A percentile compares a stretch with the other conserved stretches of the same genome.
These are phyloP conservation scores for Termitomyces sp. DNA, from an alignment of 768 basidiomycete genomes.

Conservation along the genomic window DNA sequence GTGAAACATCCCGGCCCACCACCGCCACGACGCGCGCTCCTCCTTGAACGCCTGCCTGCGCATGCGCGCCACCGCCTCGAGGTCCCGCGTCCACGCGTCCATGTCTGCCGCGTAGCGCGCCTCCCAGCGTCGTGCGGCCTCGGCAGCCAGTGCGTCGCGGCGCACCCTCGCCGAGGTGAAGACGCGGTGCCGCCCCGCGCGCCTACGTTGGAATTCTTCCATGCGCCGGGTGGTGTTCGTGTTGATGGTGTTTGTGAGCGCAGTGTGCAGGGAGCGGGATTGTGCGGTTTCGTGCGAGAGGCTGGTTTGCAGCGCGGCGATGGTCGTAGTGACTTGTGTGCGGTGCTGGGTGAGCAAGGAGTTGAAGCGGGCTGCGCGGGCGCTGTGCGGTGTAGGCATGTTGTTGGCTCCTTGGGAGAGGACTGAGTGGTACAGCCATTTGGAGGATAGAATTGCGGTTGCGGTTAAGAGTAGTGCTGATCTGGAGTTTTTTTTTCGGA, in stretches of 20 bases:
- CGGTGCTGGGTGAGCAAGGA: background rate
- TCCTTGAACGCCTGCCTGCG: background rate
- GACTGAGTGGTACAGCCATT: background rate
- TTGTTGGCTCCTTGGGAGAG: background rate
- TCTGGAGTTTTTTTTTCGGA: background rate
- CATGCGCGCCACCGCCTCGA: background rate
- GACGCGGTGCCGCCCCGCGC: background rate
- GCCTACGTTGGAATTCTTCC: background rate
- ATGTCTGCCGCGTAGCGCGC: background rate
- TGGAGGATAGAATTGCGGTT: background rate
- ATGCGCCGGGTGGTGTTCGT: background rate
- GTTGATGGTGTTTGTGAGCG: background rate
- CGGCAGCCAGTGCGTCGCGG: too few species aligned
- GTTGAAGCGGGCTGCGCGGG: background rate
- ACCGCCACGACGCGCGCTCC: background rate
- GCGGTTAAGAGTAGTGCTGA: background rate
- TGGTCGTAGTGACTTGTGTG: background rate
- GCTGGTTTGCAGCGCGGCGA: background rate
- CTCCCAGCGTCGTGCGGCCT: background rate
- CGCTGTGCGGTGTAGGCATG: background rate
- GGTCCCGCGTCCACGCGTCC: background rate
- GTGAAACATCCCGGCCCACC: background rate
- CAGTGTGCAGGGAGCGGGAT: background rate
- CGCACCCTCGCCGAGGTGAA: too few species aligned
- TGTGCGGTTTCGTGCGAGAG: background rate